phyloP scores from a whole-genome alignment of 208 protist species.

The Leishmania major region DNA sequence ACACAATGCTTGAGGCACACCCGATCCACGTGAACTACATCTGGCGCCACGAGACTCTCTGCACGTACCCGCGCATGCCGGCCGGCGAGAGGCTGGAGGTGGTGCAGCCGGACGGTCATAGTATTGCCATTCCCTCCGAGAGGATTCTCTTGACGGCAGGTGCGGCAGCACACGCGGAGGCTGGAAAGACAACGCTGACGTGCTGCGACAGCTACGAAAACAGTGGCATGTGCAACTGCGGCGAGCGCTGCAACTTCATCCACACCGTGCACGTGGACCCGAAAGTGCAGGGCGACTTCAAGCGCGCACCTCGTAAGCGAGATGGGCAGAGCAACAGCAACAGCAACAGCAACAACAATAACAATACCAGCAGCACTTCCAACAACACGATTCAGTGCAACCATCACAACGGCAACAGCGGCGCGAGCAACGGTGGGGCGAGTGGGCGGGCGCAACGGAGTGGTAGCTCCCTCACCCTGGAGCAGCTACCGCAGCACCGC shows the following conservation, averaged over 20 bases:
- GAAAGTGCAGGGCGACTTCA: constrained; percentile 61
- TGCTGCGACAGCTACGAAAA: constrained; percentile 30
- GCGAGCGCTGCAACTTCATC: constrained; percentile 79
- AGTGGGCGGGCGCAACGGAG: constrained; percentile 5
- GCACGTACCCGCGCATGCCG: constrained; percentile 73
- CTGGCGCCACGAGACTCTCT: constrained; percentile 59
- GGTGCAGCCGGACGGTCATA: constrained; percentile 31
- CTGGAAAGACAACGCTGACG: neutral
- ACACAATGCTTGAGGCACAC: constrained; percentile 44
- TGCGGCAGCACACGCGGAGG: constrained; percentile 6
- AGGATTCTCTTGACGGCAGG: constrained; percentile 34
- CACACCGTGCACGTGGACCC: constrained; percentile 80
- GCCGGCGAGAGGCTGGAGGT: constrained; percentile 18
- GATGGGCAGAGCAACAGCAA: constrained; percentile 1
- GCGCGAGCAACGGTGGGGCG: neutral
- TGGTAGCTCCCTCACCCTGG: neutral
- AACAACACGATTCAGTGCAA: neutral
- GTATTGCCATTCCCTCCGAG: constrained; percentile 36
- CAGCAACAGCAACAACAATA: neutral
- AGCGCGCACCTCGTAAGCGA: constrained; percentile 36
- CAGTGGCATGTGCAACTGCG: constrained; percentile 83
- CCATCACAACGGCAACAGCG: neutral
- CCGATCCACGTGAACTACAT: constrained; percentile 88
- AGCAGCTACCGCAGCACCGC: constrained; percentile 10
- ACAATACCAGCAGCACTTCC: constrained; percentile 1